Conservation (phyloP, 2,329 filamentous ascomycete genomes). For the Diaporthe capsici region DNA sequence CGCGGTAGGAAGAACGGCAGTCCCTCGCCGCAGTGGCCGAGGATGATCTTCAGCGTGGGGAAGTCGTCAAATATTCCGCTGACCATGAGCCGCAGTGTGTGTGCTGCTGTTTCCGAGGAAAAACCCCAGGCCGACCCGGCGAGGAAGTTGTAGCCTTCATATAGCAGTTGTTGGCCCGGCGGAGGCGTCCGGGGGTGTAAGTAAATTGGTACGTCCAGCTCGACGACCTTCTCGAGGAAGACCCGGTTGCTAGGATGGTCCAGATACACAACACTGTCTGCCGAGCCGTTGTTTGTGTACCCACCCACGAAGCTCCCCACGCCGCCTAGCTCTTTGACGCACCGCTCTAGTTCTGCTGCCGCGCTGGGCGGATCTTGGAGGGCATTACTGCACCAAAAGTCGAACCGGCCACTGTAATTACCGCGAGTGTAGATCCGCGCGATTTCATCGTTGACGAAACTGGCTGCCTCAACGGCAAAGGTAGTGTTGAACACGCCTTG, state of each 20-base stretch:
- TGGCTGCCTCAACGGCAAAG: slow-evolving; percentile 39
- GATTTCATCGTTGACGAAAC: slow-evolving; percentile 43
- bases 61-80: slow-evolving; percentile 44
- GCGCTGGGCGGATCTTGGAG: slow-evolving; percentile 43
- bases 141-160: slow-evolving; percentile 28
- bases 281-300: slow-evolving; percentile 32
- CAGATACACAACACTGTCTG: slow-evolving; percentile 22
- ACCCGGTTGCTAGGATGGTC: slow-evolving; percentile 27
- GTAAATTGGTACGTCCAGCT: slow-evolving; percentile 37
- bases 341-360: slow-evolving; percentile 43
- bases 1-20: slow-evolving; percentile 43
- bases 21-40: slow-evolving; percentile 46
- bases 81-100: slow-evolving; percentile 44
- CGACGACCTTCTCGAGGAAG: slow-evolving; percentile 32
- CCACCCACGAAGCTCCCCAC: slow-evolving; percentile 42
- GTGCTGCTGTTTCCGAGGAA: slow-evolving; percentile 38
- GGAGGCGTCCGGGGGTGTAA: slow-evolving; percentile 32
- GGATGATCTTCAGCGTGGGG: slow-evolving; percentile 43
- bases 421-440: slow-evolving; percentile 38
- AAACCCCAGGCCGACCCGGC: slow-evolving; percentile 26
- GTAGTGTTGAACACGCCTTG: slow-evolving; percentile 44
- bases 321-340: slow-evolving; percentile 42
- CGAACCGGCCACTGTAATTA: slow-evolving; percentile 43
- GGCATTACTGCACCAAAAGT: slow-evolving; percentile 44
- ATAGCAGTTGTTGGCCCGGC: slow-evolving; percentile 26